A percentile compares a stretch with the other conserved stretches of the same genome.
Evolutionary conservation across 371 early-diverging fungal genomes (phyloP).

Genomic region (Lichtheimia corymbifera): DNA sequence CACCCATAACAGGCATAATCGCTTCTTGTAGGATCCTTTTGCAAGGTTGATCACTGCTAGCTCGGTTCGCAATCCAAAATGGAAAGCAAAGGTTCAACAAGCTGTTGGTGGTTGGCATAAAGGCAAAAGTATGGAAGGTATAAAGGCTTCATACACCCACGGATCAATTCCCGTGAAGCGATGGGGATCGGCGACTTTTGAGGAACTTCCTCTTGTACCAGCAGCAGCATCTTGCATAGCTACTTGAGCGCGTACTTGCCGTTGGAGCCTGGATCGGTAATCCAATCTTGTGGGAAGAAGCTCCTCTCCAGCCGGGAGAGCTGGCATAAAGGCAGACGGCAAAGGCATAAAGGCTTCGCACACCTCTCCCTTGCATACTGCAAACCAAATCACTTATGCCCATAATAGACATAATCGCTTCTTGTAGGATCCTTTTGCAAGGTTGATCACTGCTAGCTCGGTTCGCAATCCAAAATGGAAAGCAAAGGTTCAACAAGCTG

Average conservation of each 20-base stretch:
- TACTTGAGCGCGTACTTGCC: no score
- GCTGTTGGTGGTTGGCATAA: conserved; percentile 5
- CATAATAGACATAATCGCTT: not conserved
- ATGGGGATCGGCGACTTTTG: no score
- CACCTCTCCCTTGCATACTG: not conserved
- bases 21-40: not conserved
- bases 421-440: conserved; percentile 4
- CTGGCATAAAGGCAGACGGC: conserved; percentile 14
- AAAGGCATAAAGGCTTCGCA: conserved; percentile 3
- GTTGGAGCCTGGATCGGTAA: no score
- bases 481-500: conserved; percentile 8
- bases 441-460: conserved; percentile 1
- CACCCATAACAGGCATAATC: not conserved
- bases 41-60: not conserved
- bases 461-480: conserved; percentile 5
- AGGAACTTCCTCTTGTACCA: no score
- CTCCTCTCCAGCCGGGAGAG: not conserved
- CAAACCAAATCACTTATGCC: not conserved
- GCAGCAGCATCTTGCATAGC: no score
- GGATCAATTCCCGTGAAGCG: not conserved
- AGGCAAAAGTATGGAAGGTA: conserved; percentile 9
- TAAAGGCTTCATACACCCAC: conserved; percentile 8
- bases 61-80: conserved; percentile 6
- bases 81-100: conserved; percentile 8
- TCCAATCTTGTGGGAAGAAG: no score